A percentile compares a stretch with the other conserved stretches of the same genome.
Conservation (phyloP, 2,329 filamentous ascomycete genomes). For the Talaromyces funiculosus region DNA sequence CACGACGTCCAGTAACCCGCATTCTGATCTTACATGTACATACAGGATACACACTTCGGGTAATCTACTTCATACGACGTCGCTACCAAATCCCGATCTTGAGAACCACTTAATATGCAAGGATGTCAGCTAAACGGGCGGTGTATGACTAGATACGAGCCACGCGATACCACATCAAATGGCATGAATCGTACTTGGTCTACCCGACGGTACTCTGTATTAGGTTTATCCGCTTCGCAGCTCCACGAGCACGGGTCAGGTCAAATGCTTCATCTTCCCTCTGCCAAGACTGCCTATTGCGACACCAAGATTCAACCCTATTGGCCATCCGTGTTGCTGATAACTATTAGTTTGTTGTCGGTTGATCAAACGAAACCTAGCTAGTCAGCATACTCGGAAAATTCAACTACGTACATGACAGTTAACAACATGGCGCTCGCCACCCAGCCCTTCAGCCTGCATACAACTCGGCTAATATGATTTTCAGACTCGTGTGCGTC, state of each 20-base stretch:
- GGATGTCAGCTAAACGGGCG: neutral
- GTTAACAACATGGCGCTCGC: neutral
- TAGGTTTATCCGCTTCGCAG: neutral
- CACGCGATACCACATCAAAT: neutral
- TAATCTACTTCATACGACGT: neutral
- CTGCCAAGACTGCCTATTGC: neutral
- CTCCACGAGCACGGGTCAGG: neutral
- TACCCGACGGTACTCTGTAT: neutral
- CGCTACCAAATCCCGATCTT: neutral
- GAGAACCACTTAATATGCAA: neutral
- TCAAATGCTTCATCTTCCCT: neutral
- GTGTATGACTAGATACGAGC: neutral
- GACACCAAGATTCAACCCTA: neutral
- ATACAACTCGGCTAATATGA: neutral
- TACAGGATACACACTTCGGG: neutral
- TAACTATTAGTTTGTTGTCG: neutral
- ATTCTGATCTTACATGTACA: neutral
- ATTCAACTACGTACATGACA: too few species aligned
- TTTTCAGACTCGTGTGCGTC: neutral
- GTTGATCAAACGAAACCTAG: neutral
- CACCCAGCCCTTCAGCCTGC: conserved; percentile 1
- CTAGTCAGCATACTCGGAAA: neutral
- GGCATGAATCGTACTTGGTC: neutral
- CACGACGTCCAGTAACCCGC: conserved; percentile 1
- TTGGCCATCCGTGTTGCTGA: neutral